Evolutionary conservation across 129 eudicot genomes (phyloP).

Genomic region (Lactuca saligna): DNA sequence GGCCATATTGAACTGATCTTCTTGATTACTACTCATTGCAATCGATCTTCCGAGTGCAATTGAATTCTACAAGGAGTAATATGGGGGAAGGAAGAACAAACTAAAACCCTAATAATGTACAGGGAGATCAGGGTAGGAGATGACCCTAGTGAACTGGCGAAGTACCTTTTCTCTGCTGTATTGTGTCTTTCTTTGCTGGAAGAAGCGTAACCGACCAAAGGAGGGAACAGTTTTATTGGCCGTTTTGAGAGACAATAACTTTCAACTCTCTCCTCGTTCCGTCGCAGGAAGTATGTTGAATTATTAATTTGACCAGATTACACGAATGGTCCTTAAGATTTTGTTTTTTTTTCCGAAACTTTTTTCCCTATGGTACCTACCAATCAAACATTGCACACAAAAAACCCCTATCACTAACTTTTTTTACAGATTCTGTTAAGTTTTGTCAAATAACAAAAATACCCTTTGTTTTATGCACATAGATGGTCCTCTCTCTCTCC

Average conservation of each 20-base stretch:
- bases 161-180: constrained; percentile 20
- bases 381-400: too few species aligned
- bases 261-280: not conserved
- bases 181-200: constrained; percentile 28
- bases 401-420: too few species aligned
- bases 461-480: too few species aligned
- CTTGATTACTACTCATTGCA: constrained; percentile 29
- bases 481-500: too few species aligned
- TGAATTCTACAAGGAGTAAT: not conserved
- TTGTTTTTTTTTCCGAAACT: too few species aligned
- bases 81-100: not conserved
- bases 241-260: not conserved
- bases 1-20: constrained; percentile 33
- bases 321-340: not conserved
- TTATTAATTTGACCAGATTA: too few species aligned
- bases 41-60: constrained; percentile 12
- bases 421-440: too few species aligned
- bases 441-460: too few species aligned
- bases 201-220: not conserved
- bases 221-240: constrained; percentile 19
- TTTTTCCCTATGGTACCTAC: too few species aligned
- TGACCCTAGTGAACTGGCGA: constrained; percentile 29
- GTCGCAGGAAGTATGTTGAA: not conserved
- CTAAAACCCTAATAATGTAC: constrained; percentile 19
- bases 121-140: constrained; percentile 2